Base-by-base conservation (phyloP, 176 grass and related monocot species). In the Eremochloa ophiuroides region DNA sequence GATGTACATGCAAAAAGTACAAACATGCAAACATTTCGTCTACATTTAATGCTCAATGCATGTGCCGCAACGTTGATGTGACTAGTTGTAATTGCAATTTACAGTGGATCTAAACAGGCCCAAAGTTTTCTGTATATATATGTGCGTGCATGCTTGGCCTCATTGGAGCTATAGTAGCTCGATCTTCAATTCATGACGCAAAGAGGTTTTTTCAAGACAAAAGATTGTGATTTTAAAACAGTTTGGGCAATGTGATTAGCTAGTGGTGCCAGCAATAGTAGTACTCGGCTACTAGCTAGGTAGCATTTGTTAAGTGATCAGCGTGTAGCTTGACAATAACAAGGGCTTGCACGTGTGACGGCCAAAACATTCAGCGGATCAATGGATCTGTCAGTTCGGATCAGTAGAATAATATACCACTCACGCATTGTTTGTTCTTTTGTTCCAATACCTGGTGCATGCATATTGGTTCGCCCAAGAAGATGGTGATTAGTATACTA, bases 361-460 rank as follows among this genome's bases (percentile, higher is more conserved):
- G 53, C 71, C 77, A 81, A 62, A 85, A 77, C 71, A 85, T 85
- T 81, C 77, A 80, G 70, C 75, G 60, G 64, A 80, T 80, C 47
- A 41, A 77, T 51, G 67, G 9, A 42, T 61, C 12, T 13, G 74
- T 80, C 65, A 42, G 61, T 18, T n/a, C 35, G 35, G 58, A 5
- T 15, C 12, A 73, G 29, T 30, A 73, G 23, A 59, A 59, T 59
- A 59, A 7, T 38, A 51, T 51, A 25, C 8, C 22, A 25, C 9
- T 10, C 23, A 26, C 55, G 43, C 25, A 68, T 76, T 34, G 82
- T 74, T 74, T 34, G 47, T 33, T 73, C 27, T 42, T 71, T 44
- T n/a, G 68, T 41, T 73, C 31, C 11, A n/a, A n/a, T 62, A 38
- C 73, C 74, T 70, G 63, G 35, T 65, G 58, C 22, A 63, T n/a